Evolutionary conservation across 1,284 basidiomycete species (phyloP).

Genomic region (Trichosporon coremiiforme): DNA sequence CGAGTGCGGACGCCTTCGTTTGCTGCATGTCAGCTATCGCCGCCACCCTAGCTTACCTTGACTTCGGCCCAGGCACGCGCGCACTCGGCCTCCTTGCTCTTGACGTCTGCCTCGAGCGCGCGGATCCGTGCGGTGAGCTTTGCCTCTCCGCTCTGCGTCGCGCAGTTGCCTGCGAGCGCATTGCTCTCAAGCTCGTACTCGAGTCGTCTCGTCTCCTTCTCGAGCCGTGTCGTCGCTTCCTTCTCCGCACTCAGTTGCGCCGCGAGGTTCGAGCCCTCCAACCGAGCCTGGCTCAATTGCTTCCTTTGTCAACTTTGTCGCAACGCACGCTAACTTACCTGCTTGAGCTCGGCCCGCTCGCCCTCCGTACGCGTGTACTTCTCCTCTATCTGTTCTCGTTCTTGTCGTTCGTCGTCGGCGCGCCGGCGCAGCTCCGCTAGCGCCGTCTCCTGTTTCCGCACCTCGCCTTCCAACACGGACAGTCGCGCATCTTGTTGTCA

Average conservation of each 20-base stretch:
- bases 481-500: slow-evolving; percentile 15
- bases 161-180: slow-evolving; percentile 7
- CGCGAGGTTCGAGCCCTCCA: slow-evolving; percentile 51
- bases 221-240: slow-evolving; percentile 39
- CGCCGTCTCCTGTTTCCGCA: background rate
- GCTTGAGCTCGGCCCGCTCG: slow-evolving; percentile 27
- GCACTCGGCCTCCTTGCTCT: slow-evolving; percentile 37
- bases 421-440: background rate
- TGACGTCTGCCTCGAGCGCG: slow-evolving; percentile 40
- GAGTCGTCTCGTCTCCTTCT: slow-evolving; percentile 45
- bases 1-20: background rate
- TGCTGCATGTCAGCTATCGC: background rate
- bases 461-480: slow-evolving; percentile 8
- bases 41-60: slow-evolving; percentile 26
- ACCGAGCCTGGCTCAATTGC: slow-evolving; percentile 43
- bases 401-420: slow-evolving; percentile 5
- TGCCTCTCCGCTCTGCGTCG: slow-evolving; percentile 24
- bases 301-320: slow-evolving; percentile 21
- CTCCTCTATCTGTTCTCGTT: slow-evolving; percentile 13
- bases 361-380: slow-evolving; percentile 41
- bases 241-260: slow-evolving; percentile 36
- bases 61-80: slow-evolving; percentile 31
- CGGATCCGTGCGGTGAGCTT: slow-evolving; percentile 37
- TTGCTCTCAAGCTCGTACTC: slow-evolving; percentile 39
- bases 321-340: slow-evolving; percentile 30